These are phyloP conservation scores for Penicillium griseofulvum DNA, from an alignment of 2,329 filamentous ascomycete genomes.

Conservation along the genomic window DNA sequence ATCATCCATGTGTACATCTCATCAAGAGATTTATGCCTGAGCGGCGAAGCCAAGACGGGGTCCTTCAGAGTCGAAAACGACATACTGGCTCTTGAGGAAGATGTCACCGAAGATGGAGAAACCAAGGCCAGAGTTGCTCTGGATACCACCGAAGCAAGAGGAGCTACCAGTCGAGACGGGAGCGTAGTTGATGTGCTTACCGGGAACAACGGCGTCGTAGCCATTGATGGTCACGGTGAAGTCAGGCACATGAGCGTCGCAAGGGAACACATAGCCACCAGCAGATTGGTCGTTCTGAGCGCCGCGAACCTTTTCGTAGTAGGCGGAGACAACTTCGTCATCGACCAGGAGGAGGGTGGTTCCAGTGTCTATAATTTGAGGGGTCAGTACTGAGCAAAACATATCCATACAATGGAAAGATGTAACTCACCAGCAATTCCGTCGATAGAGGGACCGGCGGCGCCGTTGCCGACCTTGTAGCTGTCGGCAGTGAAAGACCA, in stretches of 20 bases:
- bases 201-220: constrained; percentile 52
- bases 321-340: constrained; percentile 52
- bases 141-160: constrained; percentile 73
- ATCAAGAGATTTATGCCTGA: constrained; percentile 28
- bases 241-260: constrained; percentile 51
- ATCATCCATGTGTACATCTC: background rate
- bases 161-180: constrained; percentile 38
- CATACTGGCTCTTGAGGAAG: constrained; percentile 75
- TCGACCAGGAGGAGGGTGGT: constrained; percentile 65
- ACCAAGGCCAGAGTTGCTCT: constrained; percentile 58
- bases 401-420: background rate
- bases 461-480: constrained; percentile 54
- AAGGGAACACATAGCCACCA: constrained; percentile 58
- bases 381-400: background rate
- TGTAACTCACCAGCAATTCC: constrained; percentile 53
- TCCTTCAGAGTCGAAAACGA: constrained; percentile 63
- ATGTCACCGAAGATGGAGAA: constrained; percentile 73
- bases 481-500: constrained; percentile 61
- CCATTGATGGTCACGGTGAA: constrained; percentile 54
- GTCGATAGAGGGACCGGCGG: constrained; percentile 41
- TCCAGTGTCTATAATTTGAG: constrained; percentile 56
- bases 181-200: constrained; percentile 56
- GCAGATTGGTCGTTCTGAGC: constrained; percentile 47
- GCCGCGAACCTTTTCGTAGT: constrained; percentile 59
- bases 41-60: constrained; percentile 51